phyloP scores from a whole-genome alignment of 768 basidiomycete genomes.

The Suillus luteus region DNA sequence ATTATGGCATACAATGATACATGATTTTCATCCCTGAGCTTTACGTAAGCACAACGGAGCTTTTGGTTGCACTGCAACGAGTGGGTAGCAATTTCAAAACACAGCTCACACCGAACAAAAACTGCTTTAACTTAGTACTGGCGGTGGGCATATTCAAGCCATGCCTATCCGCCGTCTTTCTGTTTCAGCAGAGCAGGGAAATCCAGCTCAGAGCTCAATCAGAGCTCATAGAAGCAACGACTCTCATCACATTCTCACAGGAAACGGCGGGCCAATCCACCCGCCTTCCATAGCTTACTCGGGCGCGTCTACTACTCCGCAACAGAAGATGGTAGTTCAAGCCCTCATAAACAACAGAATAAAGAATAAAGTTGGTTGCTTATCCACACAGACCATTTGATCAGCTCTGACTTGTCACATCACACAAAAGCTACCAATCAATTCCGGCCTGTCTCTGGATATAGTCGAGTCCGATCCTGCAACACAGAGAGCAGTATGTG shows the following conservation, averaged over 20 bases:
- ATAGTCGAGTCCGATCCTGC: constrained; percentile 76
- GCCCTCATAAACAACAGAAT: constrained; percentile 72
- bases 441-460: constrained; percentile 76
- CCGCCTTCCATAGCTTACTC: constrained; percentile 41
- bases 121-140: constrained; percentile 14
- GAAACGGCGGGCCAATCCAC: constrained; percentile 32
- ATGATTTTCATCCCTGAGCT: background rate
- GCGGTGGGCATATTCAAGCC: constrained; percentile 29
- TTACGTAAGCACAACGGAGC: background rate
- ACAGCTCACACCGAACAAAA: constrained; percentile 4
- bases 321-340: constrained; percentile 75
- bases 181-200: constrained; percentile 49
- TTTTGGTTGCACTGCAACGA: constrained; percentile 10
- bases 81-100: constrained; percentile 3
- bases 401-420: background rate
- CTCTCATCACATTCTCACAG: constrained; percentile 47
- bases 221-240: constrained; percentile 66
- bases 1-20: constrained; percentile 1
- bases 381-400: constrained; percentile 6
- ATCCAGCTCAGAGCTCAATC: constrained; percentile 38
- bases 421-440: constrained; percentile 69
- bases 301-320: constrained; percentile 51
- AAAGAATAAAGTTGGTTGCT: constrained; percentile 67
- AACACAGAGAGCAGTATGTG: constrained; percentile 73
- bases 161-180: constrained; percentile 65